Evolutionary conservation across 495 filamentous ascomycete genomes (phyloP).

Genomic region (Aspergillus diversus): DNA sequence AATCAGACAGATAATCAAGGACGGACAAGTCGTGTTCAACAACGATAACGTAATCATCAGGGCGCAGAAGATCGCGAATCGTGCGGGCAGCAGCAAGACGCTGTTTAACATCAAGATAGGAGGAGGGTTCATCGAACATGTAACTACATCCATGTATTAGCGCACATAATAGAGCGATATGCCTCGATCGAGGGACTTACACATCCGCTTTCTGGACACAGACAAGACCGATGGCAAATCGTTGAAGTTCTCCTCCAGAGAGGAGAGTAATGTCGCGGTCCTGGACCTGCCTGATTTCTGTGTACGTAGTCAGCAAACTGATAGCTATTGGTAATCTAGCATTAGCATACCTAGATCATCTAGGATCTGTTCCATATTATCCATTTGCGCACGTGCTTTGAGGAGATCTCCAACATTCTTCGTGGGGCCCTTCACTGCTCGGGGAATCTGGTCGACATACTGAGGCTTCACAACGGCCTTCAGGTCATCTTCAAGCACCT

Average conservation of each 20-base stretch:
- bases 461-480: constrained; percentile 99
- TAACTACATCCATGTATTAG: constrained; percentile 58
- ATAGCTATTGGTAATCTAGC: background rate
- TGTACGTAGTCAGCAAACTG: constrained; percentile 28
- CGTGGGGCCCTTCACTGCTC: constrained; percentile 78
- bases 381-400: constrained; percentile 70
- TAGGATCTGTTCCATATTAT: constrained; percentile 82
- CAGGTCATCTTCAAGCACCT: constrained; percentile 91
- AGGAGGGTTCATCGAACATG: constrained; percentile 99
- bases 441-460: constrained; percentile 97
- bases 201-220: constrained; percentile 97
- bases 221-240: constrained; percentile 93
- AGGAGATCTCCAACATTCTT: constrained; percentile 78
- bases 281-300: constrained; percentile 83
- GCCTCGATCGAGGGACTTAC: constrained; percentile 47
- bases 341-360: constrained; percentile 68
- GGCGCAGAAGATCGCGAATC: constrained; percentile 84
- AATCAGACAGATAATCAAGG: constrained; percentile 97
- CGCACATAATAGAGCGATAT: background rate
- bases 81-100: constrained; percentile 88
- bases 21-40: constrained; percentile 99
- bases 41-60: constrained; percentile 95
- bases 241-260: constrained; percentile 96
- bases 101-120: constrained; percentile 98
- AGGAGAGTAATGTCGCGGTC: constrained; percentile 86